These are phyloP conservation scores for Candida berthetii DNA, from an alignment of 805 yeast genomes.

Conservation along the genomic window DNA sequence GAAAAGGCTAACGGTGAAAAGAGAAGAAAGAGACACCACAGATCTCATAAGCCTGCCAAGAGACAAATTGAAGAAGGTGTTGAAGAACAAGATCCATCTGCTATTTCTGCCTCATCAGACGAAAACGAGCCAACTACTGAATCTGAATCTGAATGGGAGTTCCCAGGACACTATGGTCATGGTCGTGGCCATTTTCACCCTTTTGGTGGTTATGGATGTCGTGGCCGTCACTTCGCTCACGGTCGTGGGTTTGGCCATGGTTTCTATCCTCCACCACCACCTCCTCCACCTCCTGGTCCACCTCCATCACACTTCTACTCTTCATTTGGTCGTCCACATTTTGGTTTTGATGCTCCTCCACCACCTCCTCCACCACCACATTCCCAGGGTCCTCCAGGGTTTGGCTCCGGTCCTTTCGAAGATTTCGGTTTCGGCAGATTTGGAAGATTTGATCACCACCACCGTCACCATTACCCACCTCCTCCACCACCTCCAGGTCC, in stretches of 20 bases:
- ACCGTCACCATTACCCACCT: not conserved
- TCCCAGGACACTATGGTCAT: not conserved
- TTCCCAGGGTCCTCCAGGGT: not conserved
- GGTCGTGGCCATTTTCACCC: not conserved
- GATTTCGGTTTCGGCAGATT: not conserved
- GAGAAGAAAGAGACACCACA: not conserved
- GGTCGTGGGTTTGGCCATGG: not conserved
- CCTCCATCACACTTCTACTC: not conserved
- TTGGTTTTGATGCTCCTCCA: not conserved
- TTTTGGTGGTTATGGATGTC: not conserved
- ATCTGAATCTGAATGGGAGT: not conserved
- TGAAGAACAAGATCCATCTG: not conserved
- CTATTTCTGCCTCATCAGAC: not conserved
- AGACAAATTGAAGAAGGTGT: not conserved
- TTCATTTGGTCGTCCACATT: too few species aligned
- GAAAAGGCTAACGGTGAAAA: not conserved
- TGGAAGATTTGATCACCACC: not conserved
- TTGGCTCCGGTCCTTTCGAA: not conserved
- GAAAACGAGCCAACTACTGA: not conserved
- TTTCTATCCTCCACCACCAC: not conserved
- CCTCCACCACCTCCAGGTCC: not conserved
- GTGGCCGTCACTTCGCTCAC: not conserved
- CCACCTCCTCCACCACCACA: not conserved
- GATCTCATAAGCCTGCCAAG: not conserved
- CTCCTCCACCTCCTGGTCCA: not conserved